Evolutionary conservation across 495 filamentous ascomycete genomes (phyloP).

Genomic region (Neurospora sp.): DNA sequence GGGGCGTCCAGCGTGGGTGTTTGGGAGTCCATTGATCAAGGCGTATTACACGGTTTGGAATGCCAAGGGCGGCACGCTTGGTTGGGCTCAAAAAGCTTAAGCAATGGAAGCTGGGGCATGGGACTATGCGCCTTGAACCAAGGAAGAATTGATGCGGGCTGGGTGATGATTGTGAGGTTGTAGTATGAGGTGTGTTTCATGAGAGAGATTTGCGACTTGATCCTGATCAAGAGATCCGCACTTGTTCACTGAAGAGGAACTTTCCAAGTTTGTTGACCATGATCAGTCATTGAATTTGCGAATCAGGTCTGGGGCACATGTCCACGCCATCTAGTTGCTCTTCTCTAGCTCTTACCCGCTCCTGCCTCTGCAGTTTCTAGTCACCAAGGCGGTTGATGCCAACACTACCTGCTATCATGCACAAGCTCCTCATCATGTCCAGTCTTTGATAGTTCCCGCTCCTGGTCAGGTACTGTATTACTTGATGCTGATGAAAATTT

Average conservation of each 20-base stretch:
- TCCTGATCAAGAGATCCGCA: not conserved
- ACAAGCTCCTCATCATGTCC: not conserved
- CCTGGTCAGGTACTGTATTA: not conserved
- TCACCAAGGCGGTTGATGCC: not conserved
- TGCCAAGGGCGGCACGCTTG: not conserved
- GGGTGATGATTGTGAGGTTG: not conserved
- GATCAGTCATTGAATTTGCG: not conserved
- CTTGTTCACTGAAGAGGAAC: not conserved
- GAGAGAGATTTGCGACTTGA: not conserved
- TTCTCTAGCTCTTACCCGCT: not conserved
- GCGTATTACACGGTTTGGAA: slow-evolving; percentile 21
- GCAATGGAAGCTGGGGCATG: not conserved
- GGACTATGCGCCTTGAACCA: not conserved
- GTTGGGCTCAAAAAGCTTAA: not conserved
- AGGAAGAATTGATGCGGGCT: not conserved
- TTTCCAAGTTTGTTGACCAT: not conserved
- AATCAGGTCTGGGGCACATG: not conserved
- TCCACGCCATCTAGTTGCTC: not conserved
- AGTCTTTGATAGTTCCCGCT: not conserved
- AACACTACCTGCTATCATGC: not conserved
- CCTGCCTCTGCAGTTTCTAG: not conserved
- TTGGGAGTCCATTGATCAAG: slow-evolving; percentile 13
- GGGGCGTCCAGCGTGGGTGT: slow-evolving; percentile 12
- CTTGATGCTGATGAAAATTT: not conserved
- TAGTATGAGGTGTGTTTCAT: not conserved